Evolutionary conservation across 495 filamentous ascomycete species (phyloP), one percentile per base, ranked within the genome.

Genomic region (Lepraria neglecta): DNA sequence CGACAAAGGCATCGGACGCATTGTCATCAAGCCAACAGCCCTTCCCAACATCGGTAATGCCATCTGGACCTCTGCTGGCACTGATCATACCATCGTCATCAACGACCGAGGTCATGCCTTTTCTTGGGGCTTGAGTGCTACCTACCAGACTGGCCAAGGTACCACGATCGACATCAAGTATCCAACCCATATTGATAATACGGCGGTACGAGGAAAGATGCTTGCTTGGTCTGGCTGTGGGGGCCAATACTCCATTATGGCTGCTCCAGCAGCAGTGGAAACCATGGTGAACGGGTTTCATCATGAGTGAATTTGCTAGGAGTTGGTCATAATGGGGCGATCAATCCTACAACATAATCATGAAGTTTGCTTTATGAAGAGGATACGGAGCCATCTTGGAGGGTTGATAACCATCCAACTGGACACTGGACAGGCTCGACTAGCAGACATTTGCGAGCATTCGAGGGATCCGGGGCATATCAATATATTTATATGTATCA

Each of bases 131-230:
- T 87, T 86, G 72, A 80, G 75, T 50, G 78, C 78, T 21, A 84
- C 78, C 21, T 86, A 84, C 65, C 84, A 87, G 70, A 84, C 81
- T 17, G 85, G 85, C 6, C 79, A 79, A 62, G 83, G 80, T 15
- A 78, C 73, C 11, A 63, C 61, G 11, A 82, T 84, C 58, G 83
- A 85, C 59, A 76, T 86, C 24, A 73, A 79, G 56, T 72, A 79
- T 28, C 80, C 84, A 14, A 84, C 82, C 5, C 58, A 78, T 43
- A 79, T 87, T 59, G 77, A 83, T 53, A 84, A 83, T 67, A 84
- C 78, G 31, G 82, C 83, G 50, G 73, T 81, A n/a, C 72, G 77
- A 24, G 80, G 77, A 3, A 78, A 77, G 70, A 74, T 75, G 60
- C 64, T 87, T 10, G 80, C 75, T 59, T 84, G 79, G 76, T 80